Evolutionary conservation across 176 grass and related monocot species (phyloP).

Genomic region (Leersia perrieri): DNA sequence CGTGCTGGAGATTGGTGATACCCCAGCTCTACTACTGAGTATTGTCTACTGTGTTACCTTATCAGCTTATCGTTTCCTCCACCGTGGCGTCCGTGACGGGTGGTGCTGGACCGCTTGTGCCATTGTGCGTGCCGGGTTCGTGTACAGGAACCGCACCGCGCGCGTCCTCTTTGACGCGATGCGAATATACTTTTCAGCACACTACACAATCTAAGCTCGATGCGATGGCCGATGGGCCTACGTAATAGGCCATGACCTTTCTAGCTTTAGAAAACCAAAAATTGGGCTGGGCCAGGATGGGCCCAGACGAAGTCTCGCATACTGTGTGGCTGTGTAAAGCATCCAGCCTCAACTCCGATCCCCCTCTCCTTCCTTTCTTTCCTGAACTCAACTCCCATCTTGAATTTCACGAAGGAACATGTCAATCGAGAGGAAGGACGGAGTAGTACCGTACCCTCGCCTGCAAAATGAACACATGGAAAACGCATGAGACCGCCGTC

Average conservation of each 20-base stretch:
- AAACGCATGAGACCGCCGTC: neutral
- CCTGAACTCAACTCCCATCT: neutral
- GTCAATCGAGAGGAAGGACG: neutral
- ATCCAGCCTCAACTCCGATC: neutral
- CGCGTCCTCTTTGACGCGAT: neutral
- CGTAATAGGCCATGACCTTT: neutral
- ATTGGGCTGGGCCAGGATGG: neutral
- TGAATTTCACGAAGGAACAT: neutral
- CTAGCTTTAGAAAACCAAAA: neutral
- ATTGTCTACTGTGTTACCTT: neutral
- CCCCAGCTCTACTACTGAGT: neutral
- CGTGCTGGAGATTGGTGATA: neutral
- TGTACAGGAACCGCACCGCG: neutral
- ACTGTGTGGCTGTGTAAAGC: no score
- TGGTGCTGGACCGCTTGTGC: neutral
- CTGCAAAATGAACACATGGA: constrained; percentile 1
- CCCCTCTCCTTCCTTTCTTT: neutral
- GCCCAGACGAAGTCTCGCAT: no score
- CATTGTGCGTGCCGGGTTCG: neutral
- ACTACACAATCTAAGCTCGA: neutral
- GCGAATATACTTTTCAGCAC: neutral
- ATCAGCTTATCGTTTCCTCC: constrained; percentile 41
- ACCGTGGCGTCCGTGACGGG: constrained; percentile 23
- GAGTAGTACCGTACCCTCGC: neutral
- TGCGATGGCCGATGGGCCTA: neutral